Percentiles rank a stretch among this genome's conserved stretches.
Conservation (phyloP, 768 basidiomycete species). For the Lentinula lateritia region DNA sequence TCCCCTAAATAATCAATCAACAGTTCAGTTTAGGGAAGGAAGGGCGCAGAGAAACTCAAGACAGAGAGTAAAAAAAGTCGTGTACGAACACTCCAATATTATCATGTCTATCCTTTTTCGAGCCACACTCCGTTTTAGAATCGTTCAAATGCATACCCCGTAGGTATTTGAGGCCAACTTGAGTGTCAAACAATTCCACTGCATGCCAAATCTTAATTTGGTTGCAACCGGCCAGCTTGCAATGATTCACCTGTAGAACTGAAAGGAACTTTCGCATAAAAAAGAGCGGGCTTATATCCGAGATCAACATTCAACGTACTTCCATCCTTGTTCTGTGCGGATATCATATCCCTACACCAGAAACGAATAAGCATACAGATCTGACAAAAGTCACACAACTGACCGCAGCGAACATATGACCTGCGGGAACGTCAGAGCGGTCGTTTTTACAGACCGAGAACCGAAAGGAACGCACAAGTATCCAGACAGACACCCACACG, state of each 20-base stretch:
- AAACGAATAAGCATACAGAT: background rate
- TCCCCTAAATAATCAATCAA: slow-evolving; percentile 39
- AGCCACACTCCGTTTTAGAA: slow-evolving; percentile 58
- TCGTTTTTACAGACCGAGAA: background rate
- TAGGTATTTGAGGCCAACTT: slow-evolving; percentile 68
- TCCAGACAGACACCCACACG: slow-evolving; percentile 82
- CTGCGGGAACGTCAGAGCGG: slow-evolving; percentile 24
- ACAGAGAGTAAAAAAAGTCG: background rate
- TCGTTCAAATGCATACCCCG: slow-evolving; percentile 86
- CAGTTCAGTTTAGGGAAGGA: no score
- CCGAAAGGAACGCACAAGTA: slow-evolving; percentile 49
- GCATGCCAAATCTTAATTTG: background rate
- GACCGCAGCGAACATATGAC: slow-evolving; percentile 77
- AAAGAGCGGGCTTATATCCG: no score
- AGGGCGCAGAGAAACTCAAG: background rate
- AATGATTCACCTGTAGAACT: background rate
- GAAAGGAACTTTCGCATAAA: no score
- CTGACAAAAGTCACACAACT: slow-evolving; percentile 14
- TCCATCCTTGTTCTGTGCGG: slow-evolving; percentile 64
- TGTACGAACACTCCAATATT: slow-evolving; percentile 73
- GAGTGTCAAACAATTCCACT: slow-evolving; percentile 64
- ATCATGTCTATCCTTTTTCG: slow-evolving; percentile 75
- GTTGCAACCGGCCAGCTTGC: background rate
- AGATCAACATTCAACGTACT: slow-evolving; percentile 38
- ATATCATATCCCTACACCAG: slow-evolving; percentile 69